These are phyloP conservation scores for Mycena vulgaris DNA, from an alignment of 768 basidiomycete species.

Conservation along the genomic window DNA sequence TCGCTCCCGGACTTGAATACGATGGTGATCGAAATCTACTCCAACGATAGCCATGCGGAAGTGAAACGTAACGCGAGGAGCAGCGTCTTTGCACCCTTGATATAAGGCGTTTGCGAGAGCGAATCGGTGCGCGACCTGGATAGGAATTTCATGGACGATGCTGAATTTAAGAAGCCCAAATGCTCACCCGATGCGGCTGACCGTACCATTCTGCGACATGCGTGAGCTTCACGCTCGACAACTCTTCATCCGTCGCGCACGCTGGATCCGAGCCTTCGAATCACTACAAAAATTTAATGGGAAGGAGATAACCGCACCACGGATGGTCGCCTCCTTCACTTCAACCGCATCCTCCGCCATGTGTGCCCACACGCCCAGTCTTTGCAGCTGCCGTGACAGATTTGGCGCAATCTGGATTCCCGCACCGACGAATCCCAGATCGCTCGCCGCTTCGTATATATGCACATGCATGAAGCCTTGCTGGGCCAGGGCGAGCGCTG, in stretches of 20 bases:
- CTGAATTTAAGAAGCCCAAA: not conserved
- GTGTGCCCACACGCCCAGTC: conserved; percentile 46
- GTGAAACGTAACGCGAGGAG: conserved; percentile 46
- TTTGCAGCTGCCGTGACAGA: conserved; percentile 47
- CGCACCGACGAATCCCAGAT: conserved; percentile 53
- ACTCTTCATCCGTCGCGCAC: conserved; percentile 46
- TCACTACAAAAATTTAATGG: too few relatives aligned
- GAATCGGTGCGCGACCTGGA: conserved; percentile 50
- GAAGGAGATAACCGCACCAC: too few relatives aligned
- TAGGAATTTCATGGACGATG: too few relatives aligned
- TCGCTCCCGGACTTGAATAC: conserved; percentile 26
- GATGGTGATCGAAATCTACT: conserved; percentile 42
- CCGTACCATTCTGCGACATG: conserved; percentile 49
- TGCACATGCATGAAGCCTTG: conserved; percentile 48
- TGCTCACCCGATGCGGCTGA: conserved; percentile 46
- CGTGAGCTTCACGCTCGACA: conserved; percentile 47
- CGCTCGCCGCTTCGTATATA: conserved; percentile 48
- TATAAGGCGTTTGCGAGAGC: conserved; percentile 51
- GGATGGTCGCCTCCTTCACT: conserved; percentile 44
- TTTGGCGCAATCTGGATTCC: conserved; percentile 57
- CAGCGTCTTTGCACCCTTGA: conserved; percentile 43
- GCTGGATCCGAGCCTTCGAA: conserved; percentile 28
- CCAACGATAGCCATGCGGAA: conserved; percentile 44
- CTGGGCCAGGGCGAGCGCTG: conserved; percentile 50
- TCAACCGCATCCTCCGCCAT: conserved; percentile 47